Percentiles rank a stretch among this genome's conserved stretches.
Evolutionary conservation across 352 stramenopile genomes (phyloP).

Genomic region (Aphanomyces cochlioides): DNA sequence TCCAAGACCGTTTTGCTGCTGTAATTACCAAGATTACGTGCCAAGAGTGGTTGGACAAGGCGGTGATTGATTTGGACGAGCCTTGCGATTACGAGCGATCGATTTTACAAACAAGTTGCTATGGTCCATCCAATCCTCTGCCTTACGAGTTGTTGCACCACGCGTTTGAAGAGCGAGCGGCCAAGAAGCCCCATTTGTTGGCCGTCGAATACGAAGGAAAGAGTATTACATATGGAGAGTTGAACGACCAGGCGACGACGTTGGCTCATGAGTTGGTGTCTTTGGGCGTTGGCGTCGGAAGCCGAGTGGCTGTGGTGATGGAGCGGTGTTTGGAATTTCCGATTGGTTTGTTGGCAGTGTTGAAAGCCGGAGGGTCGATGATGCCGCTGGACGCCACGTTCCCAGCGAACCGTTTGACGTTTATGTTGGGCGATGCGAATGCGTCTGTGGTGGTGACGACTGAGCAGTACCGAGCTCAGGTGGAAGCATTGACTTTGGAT

Average conservation of each 20-base stretch:
- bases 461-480: no score
- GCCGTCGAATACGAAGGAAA: conserved; percentile 27
- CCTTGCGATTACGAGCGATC: neutral
- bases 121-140: neutral
- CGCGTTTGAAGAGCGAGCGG: conserved; percentile 16
- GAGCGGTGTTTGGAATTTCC: conserved; percentile 90
- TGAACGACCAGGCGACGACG: conserved; percentile 35
- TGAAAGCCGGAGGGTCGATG: conserved; percentile 89
- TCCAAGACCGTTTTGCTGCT: no score
- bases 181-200: conserved; percentile 32
- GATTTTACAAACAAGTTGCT: neutral
- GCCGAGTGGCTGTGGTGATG: conserved; percentile 49
- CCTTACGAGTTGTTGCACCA: neutral
- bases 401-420: conserved; percentile 43
- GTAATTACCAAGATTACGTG: neutral
- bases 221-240: conserved; percentile 36
- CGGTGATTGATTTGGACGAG: neutral
- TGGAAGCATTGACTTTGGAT: neutral
- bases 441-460: conserved; percentile 25
- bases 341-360: conserved; percentile 84
- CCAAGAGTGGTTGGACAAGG: no score
- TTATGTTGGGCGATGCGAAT: conserved; percentile 45
- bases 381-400: conserved; percentile 72
- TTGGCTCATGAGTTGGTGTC: conserved; percentile 30
- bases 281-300: conserved; percentile 42